Percentiles rank a stretch among this genome's conserved stretches.
Evolutionary conservation across 768 basidiomycete genomes (phyloP).

Genomic region (Boletus huronensis): DNA sequence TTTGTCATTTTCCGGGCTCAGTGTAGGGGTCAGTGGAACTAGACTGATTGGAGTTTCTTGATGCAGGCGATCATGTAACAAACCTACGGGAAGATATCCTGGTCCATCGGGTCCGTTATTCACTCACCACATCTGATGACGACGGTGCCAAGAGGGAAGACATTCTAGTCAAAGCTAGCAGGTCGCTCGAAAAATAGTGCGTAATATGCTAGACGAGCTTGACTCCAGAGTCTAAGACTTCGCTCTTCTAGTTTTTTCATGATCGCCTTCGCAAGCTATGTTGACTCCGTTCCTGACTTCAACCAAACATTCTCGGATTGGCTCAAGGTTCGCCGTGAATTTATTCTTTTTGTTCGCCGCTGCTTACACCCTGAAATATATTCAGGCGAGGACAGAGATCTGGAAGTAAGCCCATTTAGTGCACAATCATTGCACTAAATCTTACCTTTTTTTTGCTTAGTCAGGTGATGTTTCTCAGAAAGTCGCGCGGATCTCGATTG

Average conservation of each 20-base stretch:
- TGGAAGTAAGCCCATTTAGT: slow-evolving; percentile 66
- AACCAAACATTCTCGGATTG: slow-evolving; percentile 77
- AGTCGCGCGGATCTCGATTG: slow-evolving; percentile 73
- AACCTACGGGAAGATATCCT: slow-evolving; percentile 91
- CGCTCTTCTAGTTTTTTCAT: slow-evolving; percentile 74
- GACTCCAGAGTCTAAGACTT: neutral
- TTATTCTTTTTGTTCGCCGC: neutral
- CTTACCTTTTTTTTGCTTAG: slow-evolving; percentile 35
- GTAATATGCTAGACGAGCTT: slow-evolving; percentile 23
- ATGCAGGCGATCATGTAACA: slow-evolving; percentile 81
- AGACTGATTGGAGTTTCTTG: slow-evolving; percentile 8
- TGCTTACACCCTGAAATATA: neutral
- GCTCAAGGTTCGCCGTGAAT: slow-evolving; percentile 57
- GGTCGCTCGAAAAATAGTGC: slow-evolving; percentile 88
- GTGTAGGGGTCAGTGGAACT: neutral
- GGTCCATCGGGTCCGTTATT: slow-evolving; percentile 78
- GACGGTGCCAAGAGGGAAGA: slow-evolving; percentile 49
- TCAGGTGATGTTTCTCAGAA: slow-evolving; percentile 83
- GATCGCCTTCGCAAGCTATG: slow-evolving; percentile 88
- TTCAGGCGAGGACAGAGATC: slow-evolving; percentile 77
- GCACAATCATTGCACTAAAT: neutral
- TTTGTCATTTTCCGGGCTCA: neutral
- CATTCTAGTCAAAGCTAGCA: slow-evolving; percentile 62
- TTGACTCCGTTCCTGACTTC: slow-evolving; percentile 64
- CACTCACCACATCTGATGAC: slow-evolving; percentile 72